phyloP scores from a whole-genome alignment of 176 grass and related monocot genomes.

The Phoenix dactylifera region DNA sequence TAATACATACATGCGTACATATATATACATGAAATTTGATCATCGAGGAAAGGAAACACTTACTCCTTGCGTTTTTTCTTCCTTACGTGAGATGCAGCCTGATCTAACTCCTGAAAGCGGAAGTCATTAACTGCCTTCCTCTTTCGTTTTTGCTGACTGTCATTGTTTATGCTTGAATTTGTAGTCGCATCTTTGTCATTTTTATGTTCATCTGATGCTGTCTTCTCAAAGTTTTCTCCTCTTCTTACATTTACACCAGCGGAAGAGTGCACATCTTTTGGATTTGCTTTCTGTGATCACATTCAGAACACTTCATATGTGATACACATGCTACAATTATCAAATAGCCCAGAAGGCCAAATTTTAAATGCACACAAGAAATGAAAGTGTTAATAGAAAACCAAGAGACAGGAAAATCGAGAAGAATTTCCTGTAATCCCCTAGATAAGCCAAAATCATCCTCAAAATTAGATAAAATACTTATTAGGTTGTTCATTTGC shows the following conservation, averaged over 20 bases:
- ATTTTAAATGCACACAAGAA: no score
- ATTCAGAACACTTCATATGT: background rate
- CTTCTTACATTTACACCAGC: no score
- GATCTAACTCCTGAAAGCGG: no score
- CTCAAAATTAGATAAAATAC: no score
- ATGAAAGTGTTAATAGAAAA: no score
- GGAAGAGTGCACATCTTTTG: conserved; percentile 8
- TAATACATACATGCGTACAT: no score
- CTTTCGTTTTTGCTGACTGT: conserved; percentile 37
- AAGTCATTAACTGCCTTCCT: conserved; percentile 33
- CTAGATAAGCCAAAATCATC: no score
- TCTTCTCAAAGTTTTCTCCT: background rate
- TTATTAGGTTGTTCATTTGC: no score
- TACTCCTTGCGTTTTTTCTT: conserved; percentile 89
- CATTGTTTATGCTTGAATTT: background rate
- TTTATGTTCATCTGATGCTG: background rate
- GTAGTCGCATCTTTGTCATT: background rate
- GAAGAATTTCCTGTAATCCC: no score
- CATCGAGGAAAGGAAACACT: conserved; percentile 13
- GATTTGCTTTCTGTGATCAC: conserved; percentile 27
- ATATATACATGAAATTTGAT: background rate
- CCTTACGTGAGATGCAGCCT: conserved; percentile 25
- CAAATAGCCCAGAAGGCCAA: no score
- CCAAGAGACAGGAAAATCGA: no score
- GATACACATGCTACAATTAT: no score